phyloP scores from a whole-genome alignment of 768 basidiomycete species.

The Leccinum olivaceopallidum region DNA sequence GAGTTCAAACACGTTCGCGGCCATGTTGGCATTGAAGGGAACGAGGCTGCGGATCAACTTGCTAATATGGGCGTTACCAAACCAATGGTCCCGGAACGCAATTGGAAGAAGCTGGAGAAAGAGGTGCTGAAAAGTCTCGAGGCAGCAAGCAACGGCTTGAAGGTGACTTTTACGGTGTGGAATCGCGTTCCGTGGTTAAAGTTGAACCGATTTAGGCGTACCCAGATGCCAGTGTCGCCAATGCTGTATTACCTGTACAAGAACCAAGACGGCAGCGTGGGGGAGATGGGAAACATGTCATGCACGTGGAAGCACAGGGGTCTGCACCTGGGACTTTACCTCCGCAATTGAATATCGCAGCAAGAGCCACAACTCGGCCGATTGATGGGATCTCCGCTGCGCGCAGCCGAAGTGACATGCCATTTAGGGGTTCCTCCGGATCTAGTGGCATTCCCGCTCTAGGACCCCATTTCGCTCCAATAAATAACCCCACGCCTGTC shows the following conservation, averaged over 20 bases:
- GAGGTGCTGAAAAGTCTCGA: constrained; percentile 13
- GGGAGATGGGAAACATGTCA: neutral
- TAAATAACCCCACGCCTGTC: neutral
- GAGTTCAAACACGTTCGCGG: constrained; percentile 73
- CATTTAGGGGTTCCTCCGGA: neutral
- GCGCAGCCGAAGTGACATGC: neutral
- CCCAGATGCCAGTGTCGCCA: constrained; percentile 28
- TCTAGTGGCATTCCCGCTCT: neutral
- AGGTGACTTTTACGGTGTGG: constrained; percentile 20
- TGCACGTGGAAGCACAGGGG: neutral
- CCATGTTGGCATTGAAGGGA: constrained; percentile 76
- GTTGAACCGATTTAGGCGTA: constrained; percentile 25
- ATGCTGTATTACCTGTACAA: neutral
- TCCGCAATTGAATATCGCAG: neutral
- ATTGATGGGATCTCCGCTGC: neutral
- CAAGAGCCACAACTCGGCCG: neutral
- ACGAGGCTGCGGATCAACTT: constrained; percentile 81
- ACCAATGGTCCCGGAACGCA: constrained; percentile 46
- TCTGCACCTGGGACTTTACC: neutral
- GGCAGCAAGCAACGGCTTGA: constrained; percentile 9
- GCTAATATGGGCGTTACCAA: constrained; percentile 59
- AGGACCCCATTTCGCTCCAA: neutral
- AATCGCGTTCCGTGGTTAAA: constrained; percentile 8
- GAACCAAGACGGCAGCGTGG: neutral
- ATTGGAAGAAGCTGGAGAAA: constrained; percentile 50